phyloP scores from a whole-genome alignment of 1,284 basidiomycete genomes.

The Anthracocystis walkeri region DNA sequence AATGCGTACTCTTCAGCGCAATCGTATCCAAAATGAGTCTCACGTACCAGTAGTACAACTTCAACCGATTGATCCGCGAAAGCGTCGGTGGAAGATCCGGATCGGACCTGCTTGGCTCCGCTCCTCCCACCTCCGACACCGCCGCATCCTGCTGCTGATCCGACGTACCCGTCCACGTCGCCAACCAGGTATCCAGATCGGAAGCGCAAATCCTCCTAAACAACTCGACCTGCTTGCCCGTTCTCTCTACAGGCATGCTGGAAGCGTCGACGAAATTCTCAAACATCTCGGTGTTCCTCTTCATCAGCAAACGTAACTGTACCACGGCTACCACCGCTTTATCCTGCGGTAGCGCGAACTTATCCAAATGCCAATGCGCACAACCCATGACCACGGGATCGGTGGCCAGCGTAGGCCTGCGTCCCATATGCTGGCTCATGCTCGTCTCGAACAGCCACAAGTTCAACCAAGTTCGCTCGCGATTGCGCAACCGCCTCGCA shows the following conservation, averaged over 20 bases:
- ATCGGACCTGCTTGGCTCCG: conserved; percentile 1
- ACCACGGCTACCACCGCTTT: conserved; percentile 55
- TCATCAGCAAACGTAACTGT: conserved; percentile 43
- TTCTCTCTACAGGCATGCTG: conserved; percentile 15
- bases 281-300: conserved; percentile 48
- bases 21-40: conserved; percentile 48
- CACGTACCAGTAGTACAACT: conserved; percentile 56
- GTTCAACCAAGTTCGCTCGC: conserved; percentile 55
- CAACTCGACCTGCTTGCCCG: conserved; percentile 48
- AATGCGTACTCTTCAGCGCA: conserved; percentile 46
- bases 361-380: conserved; percentile 50
- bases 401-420: conserved; percentile 47
- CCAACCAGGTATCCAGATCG: conserved; percentile 52
- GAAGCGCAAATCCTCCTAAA: conserved; percentile 39
- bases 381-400: conserved; percentile 56
- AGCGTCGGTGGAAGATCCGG: conserved; percentile 26
- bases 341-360: conserved; percentile 47
- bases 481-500: conserved; percentile 34
- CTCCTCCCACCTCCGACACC: neutral
- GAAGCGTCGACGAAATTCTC: conserved; percentile 43
- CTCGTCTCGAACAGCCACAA: conserved; percentile 55
- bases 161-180: conserved; percentile 42
- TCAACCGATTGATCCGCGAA: conserved; percentile 27
- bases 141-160: neutral
- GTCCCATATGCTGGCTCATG: conserved; percentile 56